Percentiles rank a stretch among this genome's conserved stretches.
These are phyloP conservation scores for Calonectria multiphialidica DNA, from an alignment of 2,329 filamentous ascomycete species.

Conservation along the genomic window DNA sequence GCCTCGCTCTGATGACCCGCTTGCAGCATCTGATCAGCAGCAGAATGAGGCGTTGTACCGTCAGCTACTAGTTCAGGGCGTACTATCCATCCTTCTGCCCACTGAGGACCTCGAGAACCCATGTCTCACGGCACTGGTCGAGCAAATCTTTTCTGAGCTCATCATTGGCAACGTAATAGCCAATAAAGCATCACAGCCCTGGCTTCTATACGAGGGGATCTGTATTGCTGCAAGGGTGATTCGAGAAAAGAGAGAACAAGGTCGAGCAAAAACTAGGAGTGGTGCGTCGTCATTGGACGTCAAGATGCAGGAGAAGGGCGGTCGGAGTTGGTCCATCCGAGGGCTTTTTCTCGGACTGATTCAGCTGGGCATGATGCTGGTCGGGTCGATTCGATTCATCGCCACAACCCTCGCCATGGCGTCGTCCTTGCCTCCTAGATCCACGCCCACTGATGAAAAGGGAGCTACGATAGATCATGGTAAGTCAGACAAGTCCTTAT, in stretches of 20 bases:
- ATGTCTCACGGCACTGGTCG: slow-evolving; percentile 85
- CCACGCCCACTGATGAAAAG: slow-evolving; percentile 42
- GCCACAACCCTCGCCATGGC: slow-evolving; percentile 74
- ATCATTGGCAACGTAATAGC: slow-evolving; percentile 86
- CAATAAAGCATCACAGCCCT: slow-evolving; percentile 86
- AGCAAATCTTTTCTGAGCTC: slow-evolving; percentile 90
- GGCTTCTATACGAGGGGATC: slow-evolving; percentile 88
- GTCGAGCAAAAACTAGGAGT: slow-evolving; percentile 29
- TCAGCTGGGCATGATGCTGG: slow-evolving; percentile 66
- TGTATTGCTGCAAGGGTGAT: slow-evolving; percentile 73
- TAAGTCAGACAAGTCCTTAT: slow-evolving; percentile 35
- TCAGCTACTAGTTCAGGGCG: slow-evolving; percentile 85
- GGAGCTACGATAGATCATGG: slow-evolving; percentile 31
- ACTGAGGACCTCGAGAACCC: slow-evolving; percentile 93
- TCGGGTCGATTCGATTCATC: slow-evolving; percentile 75
- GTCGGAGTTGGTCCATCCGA: slow-evolving; percentile 55
- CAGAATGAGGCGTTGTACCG: slow-evolving; percentile 88
- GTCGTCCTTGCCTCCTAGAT: slow-evolving; percentile 72
- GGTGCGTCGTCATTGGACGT: slow-evolving; percentile 20
- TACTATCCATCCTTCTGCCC: slow-evolving; percentile 86
- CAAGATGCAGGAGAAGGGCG: slow-evolving; percentile 29
- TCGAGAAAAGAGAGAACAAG: slow-evolving; percentile 44
- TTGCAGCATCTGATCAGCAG: slow-evolving; percentile 69
- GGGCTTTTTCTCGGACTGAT: slow-evolving; percentile 68
- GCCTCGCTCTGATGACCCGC: slow-evolving; percentile 67